Evolutionary conservation across 805 yeast species (phyloP).

Genomic region (Metschnikowia corniflorae): DNA sequence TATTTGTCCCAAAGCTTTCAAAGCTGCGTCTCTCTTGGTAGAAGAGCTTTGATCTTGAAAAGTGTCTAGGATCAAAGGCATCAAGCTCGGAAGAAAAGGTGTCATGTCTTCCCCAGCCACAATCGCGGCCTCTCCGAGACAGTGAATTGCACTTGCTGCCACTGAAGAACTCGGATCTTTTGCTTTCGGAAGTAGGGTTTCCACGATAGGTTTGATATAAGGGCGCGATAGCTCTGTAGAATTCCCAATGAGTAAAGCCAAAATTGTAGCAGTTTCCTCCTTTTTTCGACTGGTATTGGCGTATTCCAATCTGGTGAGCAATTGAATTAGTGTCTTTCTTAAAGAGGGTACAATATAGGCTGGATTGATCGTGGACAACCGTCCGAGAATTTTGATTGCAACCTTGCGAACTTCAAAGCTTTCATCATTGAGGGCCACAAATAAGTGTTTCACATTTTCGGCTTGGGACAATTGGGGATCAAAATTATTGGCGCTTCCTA

Average conservation of each 20-base stretch:
- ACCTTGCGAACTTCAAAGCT: constrained; percentile 76
- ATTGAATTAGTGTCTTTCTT: constrained; percentile 79
- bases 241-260: constrained; percentile 69
- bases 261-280: constrained; percentile 80
- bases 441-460: constrained; percentile 77
- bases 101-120: constrained; percentile 85
- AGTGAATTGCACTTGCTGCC: constrained; percentile 78
- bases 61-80: constrained; percentile 85
- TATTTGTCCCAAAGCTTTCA: constrained; percentile 81
- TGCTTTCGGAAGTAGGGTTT: constrained; percentile 73
- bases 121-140: constrained; percentile 83
- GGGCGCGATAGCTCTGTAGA: constrained; percentile 85
- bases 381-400: constrained; percentile 75
- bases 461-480: constrained; percentile 95
- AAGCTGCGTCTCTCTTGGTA: constrained; percentile 82
- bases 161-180: constrained; percentile 73
- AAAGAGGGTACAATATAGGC: constrained; percentile 94
- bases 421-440: constrained; percentile 91
- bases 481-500: constrained; percentile 60
- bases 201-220: constrained; percentile 86
- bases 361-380: constrained; percentile 83
- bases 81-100: constrained; percentile 66
- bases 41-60: constrained; percentile 92
- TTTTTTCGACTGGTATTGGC: constrained; percentile 69
- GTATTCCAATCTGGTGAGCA: constrained; percentile 80